phyloP scores from a whole-genome alignment of 768 basidiomycete species.

The Fomitopsis serialis region DNA sequence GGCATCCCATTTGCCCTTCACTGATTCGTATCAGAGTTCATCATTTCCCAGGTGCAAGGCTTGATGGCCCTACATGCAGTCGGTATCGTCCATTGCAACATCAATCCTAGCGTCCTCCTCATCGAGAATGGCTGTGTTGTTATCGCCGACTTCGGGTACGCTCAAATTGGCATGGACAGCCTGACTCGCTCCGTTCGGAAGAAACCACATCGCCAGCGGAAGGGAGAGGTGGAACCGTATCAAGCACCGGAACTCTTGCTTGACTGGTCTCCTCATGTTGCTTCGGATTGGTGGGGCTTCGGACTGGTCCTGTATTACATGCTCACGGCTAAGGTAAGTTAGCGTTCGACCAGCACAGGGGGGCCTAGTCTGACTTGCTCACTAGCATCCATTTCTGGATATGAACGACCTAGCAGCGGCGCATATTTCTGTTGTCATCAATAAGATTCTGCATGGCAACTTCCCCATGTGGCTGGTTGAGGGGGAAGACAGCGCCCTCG shows the following conservation, averaged over 20 bases:
- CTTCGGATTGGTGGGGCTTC: constrained; percentile 58
- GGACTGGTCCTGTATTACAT: constrained; percentile 45
- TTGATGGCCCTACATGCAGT: constrained; percentile 38
- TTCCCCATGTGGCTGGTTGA: constrained; percentile 21
- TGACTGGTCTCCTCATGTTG: constrained; percentile 47
- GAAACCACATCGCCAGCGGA: constrained; percentile 1
- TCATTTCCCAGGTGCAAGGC: constrained; percentile 28
- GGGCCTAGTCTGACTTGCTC: background rate
- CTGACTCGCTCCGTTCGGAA: background rate
- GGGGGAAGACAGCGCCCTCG: constrained; percentile 25
- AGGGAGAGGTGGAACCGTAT: constrained; percentile 21
- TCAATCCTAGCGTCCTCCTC: constrained; percentile 40
- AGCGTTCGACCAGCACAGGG: background rate
- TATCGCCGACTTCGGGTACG: constrained; percentile 36
- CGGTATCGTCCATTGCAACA: constrained; percentile 42
- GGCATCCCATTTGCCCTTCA: constrained; percentile 7
- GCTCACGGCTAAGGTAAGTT: constrained; percentile 39
- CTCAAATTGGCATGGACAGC: constrained; percentile 16
- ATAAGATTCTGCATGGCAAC: constrained; percentile 29
- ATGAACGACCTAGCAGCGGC: constrained; percentile 9
- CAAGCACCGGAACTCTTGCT: constrained; percentile 50
- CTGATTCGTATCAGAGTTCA: background rate
- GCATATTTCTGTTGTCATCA: constrained; percentile 25
- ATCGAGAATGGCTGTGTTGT: constrained; percentile 44
- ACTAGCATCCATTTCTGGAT: constrained; percentile 37